Base-by-base conservation (phyloP, 306 rosid species). In the Hippophae tibetana region DNA sequence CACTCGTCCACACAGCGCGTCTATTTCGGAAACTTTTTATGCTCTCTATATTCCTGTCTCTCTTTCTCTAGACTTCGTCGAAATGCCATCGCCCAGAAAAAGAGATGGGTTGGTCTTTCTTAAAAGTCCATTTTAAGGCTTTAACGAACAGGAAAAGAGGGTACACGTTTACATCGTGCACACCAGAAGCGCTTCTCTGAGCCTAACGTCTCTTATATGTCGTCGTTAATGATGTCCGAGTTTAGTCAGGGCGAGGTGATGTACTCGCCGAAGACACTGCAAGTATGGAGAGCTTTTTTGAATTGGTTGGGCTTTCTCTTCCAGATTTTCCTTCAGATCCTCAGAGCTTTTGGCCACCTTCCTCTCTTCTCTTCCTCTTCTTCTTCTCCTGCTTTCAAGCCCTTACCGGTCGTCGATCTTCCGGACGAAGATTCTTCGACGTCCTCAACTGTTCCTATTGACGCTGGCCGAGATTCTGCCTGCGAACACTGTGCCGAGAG, bases 261-360 rank as follows among this genome's bases (percentile, higher is more conserved):
- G 8, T 84, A 78, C 86, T 77, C 82, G 42, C 82, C 81, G 5
- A 66, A 82, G 58, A 78, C 86, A 57, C 81, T 75, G 65, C 95
- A 86, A 71, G 80, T 77, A 13, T 88, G 93, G 99, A 81, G 81
- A 68, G 76, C 95, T 10, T 61, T 92, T 43, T 54, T 86, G 68
- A 86, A 87, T 71, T 86, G 99, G 97, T 58, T 92, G 3, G 75
- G 84, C 58, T 81, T 81, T 83, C 82, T 92, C 84, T 85, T 82
- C 70, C 98, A 83, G 84, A 85, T 92, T 95, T 88, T 92, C 75
- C 63, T 76, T 14, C 93, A 76, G 77, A 75, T 85, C 81, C 83
- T 92, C 76, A 78, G 90, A 74, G 76, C 86, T 64, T 74, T 93
- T 7, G 90, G 84, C 1, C 90, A 88, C 80, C 85, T 82, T 11